Evolutionary conservation across 192 early-diverging fungal species (phyloP).

Genomic region (Coemansia aciculifera): DNA sequence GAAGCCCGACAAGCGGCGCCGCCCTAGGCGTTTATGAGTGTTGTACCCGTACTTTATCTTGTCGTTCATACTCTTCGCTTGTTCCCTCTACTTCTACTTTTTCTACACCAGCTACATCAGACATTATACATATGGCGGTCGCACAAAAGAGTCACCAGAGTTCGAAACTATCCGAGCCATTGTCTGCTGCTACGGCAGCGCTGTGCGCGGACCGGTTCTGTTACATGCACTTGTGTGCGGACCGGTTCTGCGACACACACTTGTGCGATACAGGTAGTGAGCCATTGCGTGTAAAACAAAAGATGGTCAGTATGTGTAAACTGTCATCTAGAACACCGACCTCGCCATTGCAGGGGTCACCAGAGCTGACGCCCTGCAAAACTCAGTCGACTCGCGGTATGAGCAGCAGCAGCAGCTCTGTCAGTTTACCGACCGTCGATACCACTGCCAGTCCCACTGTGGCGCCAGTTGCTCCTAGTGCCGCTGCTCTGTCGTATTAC

Average conservation of each 20-base stretch:
- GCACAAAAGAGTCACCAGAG: not conserved
- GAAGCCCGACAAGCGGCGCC: not conserved
- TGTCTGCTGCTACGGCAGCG: not conserved
- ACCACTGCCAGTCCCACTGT: not conserved
- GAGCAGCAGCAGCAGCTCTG: not conserved
- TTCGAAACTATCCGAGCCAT: not conserved
- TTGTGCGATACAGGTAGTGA: not conserved
- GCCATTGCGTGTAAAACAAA: constrained; percentile 21
- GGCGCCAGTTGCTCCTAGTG: not conserved
- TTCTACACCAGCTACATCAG: not conserved
- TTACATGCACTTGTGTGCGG: not conserved
- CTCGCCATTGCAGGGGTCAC: not conserved
- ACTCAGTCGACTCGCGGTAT: not conserved
- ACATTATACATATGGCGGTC: not conserved
- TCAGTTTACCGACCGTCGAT: not conserved
- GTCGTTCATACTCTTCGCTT: not conserved
- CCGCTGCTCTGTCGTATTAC: constrained; percentile 58
- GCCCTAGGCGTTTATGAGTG: not conserved
- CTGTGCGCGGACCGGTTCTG: not conserved
- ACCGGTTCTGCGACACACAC: not conserved
- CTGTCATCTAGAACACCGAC: not conserved
- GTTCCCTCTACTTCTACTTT: not conserved
- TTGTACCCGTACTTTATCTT: not conserved
- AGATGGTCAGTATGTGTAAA: constrained; percentile 30
- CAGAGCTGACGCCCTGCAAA: not conserved